Base-by-base conservation (phyloP, 2,329 filamentous ascomycete genomes). In the Claviceps maximensis region DNA sequence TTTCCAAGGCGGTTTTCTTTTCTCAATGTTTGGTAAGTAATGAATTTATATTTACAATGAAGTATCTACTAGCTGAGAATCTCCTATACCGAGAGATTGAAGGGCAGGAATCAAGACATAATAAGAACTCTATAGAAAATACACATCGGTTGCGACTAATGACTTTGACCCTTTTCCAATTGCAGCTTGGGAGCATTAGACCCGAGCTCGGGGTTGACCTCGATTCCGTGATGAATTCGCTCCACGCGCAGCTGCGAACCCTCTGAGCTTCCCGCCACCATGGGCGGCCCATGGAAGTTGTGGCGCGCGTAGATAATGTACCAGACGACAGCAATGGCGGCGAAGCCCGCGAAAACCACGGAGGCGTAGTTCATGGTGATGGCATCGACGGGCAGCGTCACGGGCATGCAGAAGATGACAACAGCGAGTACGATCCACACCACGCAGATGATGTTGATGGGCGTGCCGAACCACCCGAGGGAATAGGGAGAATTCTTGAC, bases 321-420 rank as follows among this genome's bases (percentile, higher is more conserved):
- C 82, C 82, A 86, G 3, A 70, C 57, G 12, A 82, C 65, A 50
- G 79, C 82, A 55, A 84, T 78, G 15, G 67, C 58, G 0, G 74
- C 82, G 54, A 85, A 84, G 0, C 76, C 80, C 3, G 77, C 75
- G 65, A 85, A 84, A 6, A 84, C 82, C 8, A 80, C 81, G 19
- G 75, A 79, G 2, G 82, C 81, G 62, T 84, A 85, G 65, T 85
- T 85, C 81, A 85, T 85, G 19, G 68, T 72, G 13, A 64, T 65
- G 4, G 80, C 64, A 12, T 72, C 70, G 3, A 84, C 79, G 0
- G 80, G 77, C 10, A 84, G 64, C 3, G 76, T 74, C 6, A 79
- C 76, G 2, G 82, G 86, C 83, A 90, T 87, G 64, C 84, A 89
- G 71, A 89, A 90, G 46, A 90, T 70, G 53, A 86, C 76, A 17